Base-by-base conservation (phyloP, 192 early-diverging fungal genomes). In the Umbelopsis sp. region DNA sequence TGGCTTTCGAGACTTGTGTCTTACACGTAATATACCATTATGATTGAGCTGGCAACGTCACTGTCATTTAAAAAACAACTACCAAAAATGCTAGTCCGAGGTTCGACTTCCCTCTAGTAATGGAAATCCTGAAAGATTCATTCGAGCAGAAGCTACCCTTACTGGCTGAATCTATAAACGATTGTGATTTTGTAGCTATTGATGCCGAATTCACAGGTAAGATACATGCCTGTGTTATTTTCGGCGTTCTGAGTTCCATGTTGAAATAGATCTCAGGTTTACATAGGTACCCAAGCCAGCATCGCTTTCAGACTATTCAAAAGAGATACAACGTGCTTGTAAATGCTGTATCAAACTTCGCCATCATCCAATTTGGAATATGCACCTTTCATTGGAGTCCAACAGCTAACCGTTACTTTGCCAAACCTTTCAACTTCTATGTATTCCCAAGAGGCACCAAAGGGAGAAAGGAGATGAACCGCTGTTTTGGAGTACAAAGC, bases 351-450 rank as follows among this genome's bases (percentile, higher is more conserved):
- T 62, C 56, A 32, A 41, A 76, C 2, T 91, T 88, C 71, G 56
- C 82, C 11, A 72, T 86, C 26, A 78, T 82, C n/a, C 91, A 92
- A 74, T 86, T 84, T 72, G 91, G 91, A 0, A 34, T 92, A 0
- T 86, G 85, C 45, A 82, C 83, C 0, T 92, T 92, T 74, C 80
- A 71, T 16, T 90, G 88, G 87, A 77, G 84, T 65, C 47, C 65
- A 41, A 74, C 73, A 21, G 70, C 71, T 12, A 71, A 66, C 26
- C 69, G 69, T 17, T 91, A 92, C 74, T 74, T 85, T 25, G 82
- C 85, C 51, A 80, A 83, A 49, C 81, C 91, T 4, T 92, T 91
- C 85, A 92, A 90, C 68, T 87, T 88, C 71, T 88, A 84, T 67
- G 68, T 89, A 6, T 91, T 91, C 59, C 89, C 89, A 2, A 78